Percentiles rank a stretch among this genome's conserved stretches.
phyloP scores from a whole-genome alignment of 495 filamentous ascomycete species.

The Aspergillus indologenus region DNA sequence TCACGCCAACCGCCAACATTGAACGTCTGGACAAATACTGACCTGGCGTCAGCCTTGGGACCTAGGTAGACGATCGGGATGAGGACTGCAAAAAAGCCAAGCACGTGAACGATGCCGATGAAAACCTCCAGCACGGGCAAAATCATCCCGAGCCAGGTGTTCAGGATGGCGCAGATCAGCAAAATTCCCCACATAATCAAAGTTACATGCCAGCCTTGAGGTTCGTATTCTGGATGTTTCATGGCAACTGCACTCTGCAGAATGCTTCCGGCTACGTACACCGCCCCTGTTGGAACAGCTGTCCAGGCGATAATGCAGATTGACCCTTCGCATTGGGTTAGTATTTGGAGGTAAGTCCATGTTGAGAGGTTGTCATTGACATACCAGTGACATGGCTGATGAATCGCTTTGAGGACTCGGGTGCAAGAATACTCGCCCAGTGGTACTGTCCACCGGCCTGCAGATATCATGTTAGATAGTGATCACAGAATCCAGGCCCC shows the following conservation, averaged over 20 bases:
- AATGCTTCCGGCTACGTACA: conserved; percentile 16
- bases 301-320: conserved; percentile 34
- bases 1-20: conserved; percentile 36
- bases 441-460: conserved; percentile 42
- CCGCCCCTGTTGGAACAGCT: conserved; percentile 38
- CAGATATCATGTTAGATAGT: background rate
- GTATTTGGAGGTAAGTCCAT: conserved; percentile 1
- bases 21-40: conserved; percentile 36
- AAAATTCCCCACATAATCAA: conserved; percentile 41
- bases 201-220: conserved; percentile 44
- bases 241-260: conserved; percentile 40
- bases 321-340: conserved; percentile 24
- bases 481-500: conserved; percentile 2
- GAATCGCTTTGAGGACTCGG: conserved; percentile 32
- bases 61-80: conserved; percentile 40
- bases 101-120: conserved; percentile 41
- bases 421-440: conserved; percentile 44
- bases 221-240: conserved; percentile 36
- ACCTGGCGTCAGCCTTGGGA: conserved; percentile 31
- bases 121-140: conserved; percentile 47
- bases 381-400: conserved; percentile 43
- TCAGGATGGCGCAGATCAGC: conserved; percentile 30
- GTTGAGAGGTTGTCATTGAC: conserved; percentile 1
- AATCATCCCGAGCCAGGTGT: conserved; percentile 32
- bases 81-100: conserved; percentile 44